These are phyloP conservation scores for Prunus mira DNA, from an alignment of 306 rosid genomes.

Conservation along the genomic window DNA sequence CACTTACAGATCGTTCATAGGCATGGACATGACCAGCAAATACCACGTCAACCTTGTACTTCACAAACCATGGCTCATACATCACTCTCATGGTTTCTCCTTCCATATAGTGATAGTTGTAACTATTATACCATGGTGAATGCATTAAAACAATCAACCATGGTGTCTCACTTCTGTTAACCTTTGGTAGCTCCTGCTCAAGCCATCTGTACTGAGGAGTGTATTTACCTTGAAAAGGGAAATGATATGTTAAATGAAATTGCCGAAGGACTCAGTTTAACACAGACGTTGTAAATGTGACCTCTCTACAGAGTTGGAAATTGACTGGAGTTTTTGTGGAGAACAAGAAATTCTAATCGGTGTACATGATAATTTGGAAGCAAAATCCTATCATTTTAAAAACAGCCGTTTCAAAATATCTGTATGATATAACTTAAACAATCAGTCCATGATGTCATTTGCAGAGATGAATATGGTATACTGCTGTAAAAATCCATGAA, in stretches of 20 bases:
- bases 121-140: slow-evolving; percentile 59
- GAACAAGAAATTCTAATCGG: too few species aligned
- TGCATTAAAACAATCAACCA: slow-evolving; percentile 61
- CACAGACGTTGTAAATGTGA: neutral
- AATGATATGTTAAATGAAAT: neutral
- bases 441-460: too few species aligned
- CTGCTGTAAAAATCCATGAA: neutral
- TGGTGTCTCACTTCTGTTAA: slow-evolving; percentile 50
- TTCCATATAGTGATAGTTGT: slow-evolving; percentile 63
- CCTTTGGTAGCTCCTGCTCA: slow-evolving; percentile 42
- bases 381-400: neutral
- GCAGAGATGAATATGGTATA: too few species aligned
- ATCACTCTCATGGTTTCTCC: slow-evolving; percentile 88
- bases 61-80: slow-evolving; percentile 68
- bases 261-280: neutral
- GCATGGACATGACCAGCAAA: slow-evolving; percentile 94
- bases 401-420: too few species aligned
- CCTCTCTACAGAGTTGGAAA: neutral
- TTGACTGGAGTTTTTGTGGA: too few species aligned
- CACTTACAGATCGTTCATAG: slow-evolving; percentile 80
- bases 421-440: too few species aligned
- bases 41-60: slow-evolving; percentile 76
- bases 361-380: neutral
- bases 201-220: slow-evolving; percentile 58
- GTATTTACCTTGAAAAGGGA: slow-evolving; percentile 34